Base-by-base conservation (phyloP, 345 rosid genomes). In the Sonneratia alba region DNA sequence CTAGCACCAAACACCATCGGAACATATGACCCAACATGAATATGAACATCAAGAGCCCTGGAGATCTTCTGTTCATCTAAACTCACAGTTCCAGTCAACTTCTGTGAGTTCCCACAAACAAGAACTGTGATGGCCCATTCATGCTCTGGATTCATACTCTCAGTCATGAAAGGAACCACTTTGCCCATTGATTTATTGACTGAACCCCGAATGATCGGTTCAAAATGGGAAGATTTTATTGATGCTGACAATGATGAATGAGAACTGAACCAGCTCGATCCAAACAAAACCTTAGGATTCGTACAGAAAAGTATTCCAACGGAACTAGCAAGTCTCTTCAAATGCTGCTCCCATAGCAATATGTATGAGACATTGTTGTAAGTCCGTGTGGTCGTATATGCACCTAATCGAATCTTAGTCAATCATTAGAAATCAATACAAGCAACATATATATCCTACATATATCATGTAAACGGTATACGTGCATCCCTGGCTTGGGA, bases 371-470 rank as follows among this genome's bases (percentile, higher is more conserved):
- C 85, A 64, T 71, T 83, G 80, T 81, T 74, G 77, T 83, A 86
- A 42, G 99, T 90, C 61, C 97, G 84, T 7, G 99, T 81, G 73
- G 96, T 90, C 7, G 97, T 87, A 85, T 90, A 92, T 32, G 97
- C 89, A 48, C 98, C 97, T 91, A 83, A n/a, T 16, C 24, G 48
- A 42, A 69, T 22, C 24, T 59, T 27, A 24, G 21, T 12, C 42
- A 37, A 64, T 48, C 49, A 13, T n/a, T 38, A 67, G 49, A 43
- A 67, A 36, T 68, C 27, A 56, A 36, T 37, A 32, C 13, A 45
- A 13, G 21, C 7, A 0, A 9, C 24, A 47, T 10, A 19, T 15
- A 22, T 37, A 36, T 15, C 3, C 36, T 8, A 70, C 22, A 7
- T 69, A 45, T 45, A 27, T 19, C 12, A 15, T 47, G 42, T 7